Percentiles rank a stretch among this genome's conserved stretches.
Evolutionary conservation across 352 stramenopile genomes (phyloP).

Genomic region (Pythium aristosporum): DNA sequence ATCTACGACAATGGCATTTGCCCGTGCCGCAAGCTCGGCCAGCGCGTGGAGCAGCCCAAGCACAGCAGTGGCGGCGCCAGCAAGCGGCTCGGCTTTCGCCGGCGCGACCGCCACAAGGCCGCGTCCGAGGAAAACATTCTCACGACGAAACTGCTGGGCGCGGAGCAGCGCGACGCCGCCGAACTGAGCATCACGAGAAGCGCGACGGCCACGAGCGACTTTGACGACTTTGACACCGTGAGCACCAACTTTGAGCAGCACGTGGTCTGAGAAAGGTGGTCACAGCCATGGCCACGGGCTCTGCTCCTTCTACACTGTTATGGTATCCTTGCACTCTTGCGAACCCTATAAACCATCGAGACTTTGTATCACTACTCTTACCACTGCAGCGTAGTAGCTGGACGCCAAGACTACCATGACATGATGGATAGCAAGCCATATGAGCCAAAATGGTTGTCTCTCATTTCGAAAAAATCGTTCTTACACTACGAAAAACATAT

Average conservation of each 20-base stretch:
- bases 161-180: background rate
- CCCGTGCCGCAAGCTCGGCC: constrained; percentile 53
- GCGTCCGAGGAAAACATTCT: constrained; percentile 27
- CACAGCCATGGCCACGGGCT: background rate
- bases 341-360: too few relatives aligned
- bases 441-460: too few relatives aligned
- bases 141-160: constrained; percentile 24
- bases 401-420: background rate
- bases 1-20: constrained; percentile 48
- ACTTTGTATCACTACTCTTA: background rate
- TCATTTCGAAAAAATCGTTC: too few relatives aligned
- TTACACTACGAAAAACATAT: background rate
- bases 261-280: too few relatives aligned
- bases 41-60: constrained; percentile 49
- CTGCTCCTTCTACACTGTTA: too few relatives aligned
- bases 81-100: constrained; percentile 16
- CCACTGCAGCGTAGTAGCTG: background rate
- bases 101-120: constrained; percentile 13
- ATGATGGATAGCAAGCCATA: too few relatives aligned
- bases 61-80: background rate
- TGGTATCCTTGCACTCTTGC: too few relatives aligned
- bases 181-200: background rate
- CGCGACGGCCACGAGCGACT: constrained; percentile 6
- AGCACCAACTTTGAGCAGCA: constrained; percentile 18
- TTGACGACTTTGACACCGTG: constrained; percentile 27